A percentile compares a stretch with the other conserved stretches of the same genome.
phyloP scores from a whole-genome alignment of 192 early-diverging fungal species.

The Allomyces macrogynus region DNA sequence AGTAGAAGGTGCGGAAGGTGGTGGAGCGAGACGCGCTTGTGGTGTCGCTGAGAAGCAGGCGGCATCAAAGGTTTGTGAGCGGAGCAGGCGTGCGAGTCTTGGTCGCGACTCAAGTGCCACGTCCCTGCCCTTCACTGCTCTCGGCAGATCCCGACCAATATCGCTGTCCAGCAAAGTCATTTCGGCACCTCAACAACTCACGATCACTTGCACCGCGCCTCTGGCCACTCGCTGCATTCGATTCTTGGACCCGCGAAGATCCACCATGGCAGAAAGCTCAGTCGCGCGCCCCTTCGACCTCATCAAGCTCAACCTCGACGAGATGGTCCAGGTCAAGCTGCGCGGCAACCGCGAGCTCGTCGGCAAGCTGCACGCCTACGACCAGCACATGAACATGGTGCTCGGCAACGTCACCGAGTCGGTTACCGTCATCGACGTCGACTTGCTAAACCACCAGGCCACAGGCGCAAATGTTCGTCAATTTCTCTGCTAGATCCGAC shows the following conservation, averaged over 20 bases:
- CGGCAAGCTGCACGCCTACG: slow-evolving; percentile 80
- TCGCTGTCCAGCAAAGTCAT: neutral
- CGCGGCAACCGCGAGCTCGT: slow-evolving; percentile 85
- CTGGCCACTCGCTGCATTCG: too few relatives aligned
- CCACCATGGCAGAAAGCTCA: slow-evolving; percentile 3
- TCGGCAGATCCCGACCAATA: neutral
- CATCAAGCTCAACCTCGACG: slow-evolving; percentile 85
- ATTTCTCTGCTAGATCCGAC: too few relatives aligned
- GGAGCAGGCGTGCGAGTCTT: neutral
- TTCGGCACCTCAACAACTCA: neutral
- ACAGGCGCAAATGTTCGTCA: neutral
- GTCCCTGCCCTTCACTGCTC: neutral
- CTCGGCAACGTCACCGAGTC: slow-evolving; percentile 87
- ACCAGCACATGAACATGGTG: slow-evolving; percentile 96
- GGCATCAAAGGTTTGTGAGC: too few relatives aligned
- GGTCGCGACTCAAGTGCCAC: too few relatives aligned
- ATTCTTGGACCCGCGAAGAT: too few relatives aligned
- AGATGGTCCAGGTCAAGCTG: slow-evolving; percentile 91
- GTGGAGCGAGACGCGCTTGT: too few relatives aligned
- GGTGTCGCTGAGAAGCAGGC: too few relatives aligned
- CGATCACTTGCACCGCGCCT: neutral
- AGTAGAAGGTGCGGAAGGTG: neutral
- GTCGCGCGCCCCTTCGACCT: slow-evolving; percentile 83
- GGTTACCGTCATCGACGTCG: slow-evolving; percentile 74
- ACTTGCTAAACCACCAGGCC: slow-evolving; percentile 8